Evolutionary conservation across 2,329 filamentous ascomycete genomes (phyloP).

Genomic region (Colletotrichum abscissum): DNA sequence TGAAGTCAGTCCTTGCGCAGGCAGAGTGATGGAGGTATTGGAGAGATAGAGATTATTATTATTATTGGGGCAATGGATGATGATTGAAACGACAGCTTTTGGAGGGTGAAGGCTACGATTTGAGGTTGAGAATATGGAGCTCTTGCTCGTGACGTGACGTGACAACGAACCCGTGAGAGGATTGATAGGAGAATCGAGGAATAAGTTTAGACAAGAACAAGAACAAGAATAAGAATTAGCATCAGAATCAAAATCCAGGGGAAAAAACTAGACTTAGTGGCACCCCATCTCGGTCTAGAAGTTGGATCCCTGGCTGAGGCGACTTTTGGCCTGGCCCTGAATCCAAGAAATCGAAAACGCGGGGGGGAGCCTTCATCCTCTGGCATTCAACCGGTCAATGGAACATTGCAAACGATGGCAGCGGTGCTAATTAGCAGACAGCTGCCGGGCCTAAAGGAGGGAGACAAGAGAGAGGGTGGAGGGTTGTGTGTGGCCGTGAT

Average conservation of each 20-base stretch:
- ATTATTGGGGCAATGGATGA: neutral
- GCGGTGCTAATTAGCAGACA: neutral
- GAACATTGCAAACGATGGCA: neutral
- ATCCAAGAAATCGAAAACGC: constrained; percentile 18
- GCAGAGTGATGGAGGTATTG: neutral
- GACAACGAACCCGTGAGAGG: neutral
- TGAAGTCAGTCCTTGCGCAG: constrained; percentile 20
- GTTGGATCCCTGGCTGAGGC: constrained; percentile 13
- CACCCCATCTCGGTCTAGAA: neutral
- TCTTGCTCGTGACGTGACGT: neutral
- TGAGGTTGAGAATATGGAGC: neutral
- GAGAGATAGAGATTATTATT: neutral
- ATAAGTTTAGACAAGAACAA: neutral
- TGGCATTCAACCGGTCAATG: neutral
- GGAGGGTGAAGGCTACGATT: neutral
- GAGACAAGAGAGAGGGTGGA: neutral
- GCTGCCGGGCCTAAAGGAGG: neutral
- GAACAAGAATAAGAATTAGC: neutral
- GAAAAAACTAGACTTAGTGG: neutral
- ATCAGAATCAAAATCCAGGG: neutral
- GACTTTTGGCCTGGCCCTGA: constrained; percentile 17
- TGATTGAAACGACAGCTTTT: constrained; percentile 3
- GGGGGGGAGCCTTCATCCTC: neutral
- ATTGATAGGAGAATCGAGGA: neutral
- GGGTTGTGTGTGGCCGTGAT: neutral